Evolutionary conservation across 352 stramenopile genomes (phyloP).

Genomic region (Aphanomyces stellatus): DNA sequence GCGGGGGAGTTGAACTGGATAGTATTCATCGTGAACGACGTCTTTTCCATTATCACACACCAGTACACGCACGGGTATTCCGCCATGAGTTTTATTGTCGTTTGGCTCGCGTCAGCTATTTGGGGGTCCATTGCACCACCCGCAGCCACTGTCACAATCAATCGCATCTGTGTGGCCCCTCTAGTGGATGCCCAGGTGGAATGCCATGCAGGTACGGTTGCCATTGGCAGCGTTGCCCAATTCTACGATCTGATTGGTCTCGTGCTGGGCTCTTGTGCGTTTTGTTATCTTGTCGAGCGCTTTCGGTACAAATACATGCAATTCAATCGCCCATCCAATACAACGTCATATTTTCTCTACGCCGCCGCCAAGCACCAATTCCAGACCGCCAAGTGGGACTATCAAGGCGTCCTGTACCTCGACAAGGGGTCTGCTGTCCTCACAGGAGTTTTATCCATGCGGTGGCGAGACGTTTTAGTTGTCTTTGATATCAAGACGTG

Average conservation of each 20-base stretch:
- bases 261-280: neutral
- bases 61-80: constrained; percentile 4
- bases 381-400: neutral
- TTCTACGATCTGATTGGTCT: neutral
- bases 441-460: neutral
- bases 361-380: constrained; percentile 5
- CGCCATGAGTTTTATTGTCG: neutral
- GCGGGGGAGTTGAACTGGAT: constrained; percentile 11
- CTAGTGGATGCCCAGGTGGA: neutral
- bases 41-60: constrained; percentile 1
- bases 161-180: neutral
- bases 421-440: constrained; percentile 9
- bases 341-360: constrained; percentile 6
- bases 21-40: constrained; percentile 5
- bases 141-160: neutral
- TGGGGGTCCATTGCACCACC: neutral
- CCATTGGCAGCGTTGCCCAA: neutral
- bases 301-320: neutral
- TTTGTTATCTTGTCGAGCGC: neutral
- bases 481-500: constrained; percentile 16
- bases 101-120: constrained; percentile 1
- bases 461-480: neutral
- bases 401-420: neutral
- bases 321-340: neutral
- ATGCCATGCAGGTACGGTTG: neutral